These are phyloP conservation scores for Lentinula sp. DNA, from an alignment of 768 basidiomycete genomes.

Conservation along the genomic window DNA sequence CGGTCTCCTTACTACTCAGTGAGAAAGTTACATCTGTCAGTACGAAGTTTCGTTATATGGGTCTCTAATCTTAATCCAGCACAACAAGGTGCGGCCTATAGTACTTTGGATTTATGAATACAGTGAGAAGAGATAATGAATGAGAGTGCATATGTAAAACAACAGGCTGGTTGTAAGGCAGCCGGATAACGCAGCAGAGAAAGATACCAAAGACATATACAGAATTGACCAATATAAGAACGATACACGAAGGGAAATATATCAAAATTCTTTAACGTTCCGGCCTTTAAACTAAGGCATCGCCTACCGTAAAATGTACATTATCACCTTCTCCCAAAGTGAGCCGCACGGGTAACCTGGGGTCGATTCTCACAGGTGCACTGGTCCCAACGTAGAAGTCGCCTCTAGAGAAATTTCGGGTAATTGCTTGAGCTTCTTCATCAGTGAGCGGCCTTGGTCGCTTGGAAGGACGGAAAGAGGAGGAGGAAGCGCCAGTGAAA, in stretches of 20 bases:
- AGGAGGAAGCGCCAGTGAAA: constrained; percentile 63
- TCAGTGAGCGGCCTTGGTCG: constrained; percentile 76
- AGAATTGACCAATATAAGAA: not conserved
- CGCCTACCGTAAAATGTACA: constrained; percentile 61
- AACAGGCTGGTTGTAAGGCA: constrained; percentile 8
- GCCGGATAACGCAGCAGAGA: no score
- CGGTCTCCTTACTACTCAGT: no score
- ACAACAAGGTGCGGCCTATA: not conserved
- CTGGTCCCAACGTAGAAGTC: constrained; percentile 80
- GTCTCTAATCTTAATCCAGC: not conserved
- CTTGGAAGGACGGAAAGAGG: constrained; percentile 76
- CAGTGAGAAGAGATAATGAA: not conserved
- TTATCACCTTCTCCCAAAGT: constrained; percentile 80
- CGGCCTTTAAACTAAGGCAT: constrained; percentile 32
- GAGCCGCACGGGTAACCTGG: constrained; percentile 70
- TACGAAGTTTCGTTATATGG: no score
- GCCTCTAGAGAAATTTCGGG: constrained; percentile 73
- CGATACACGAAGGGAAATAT: not conserved
- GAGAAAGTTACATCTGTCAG: no score
- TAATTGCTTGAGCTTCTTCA: constrained; percentile 79
- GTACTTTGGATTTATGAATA: not conserved
- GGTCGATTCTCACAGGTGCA: constrained; percentile 77
- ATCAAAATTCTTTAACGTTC: not conserved
- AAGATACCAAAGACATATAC: not conserved
- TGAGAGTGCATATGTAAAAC: not conserved